Conservation (phyloP, 2,329 filamentous ascomycete species). For the Arthrobotrys iridis region DNA sequence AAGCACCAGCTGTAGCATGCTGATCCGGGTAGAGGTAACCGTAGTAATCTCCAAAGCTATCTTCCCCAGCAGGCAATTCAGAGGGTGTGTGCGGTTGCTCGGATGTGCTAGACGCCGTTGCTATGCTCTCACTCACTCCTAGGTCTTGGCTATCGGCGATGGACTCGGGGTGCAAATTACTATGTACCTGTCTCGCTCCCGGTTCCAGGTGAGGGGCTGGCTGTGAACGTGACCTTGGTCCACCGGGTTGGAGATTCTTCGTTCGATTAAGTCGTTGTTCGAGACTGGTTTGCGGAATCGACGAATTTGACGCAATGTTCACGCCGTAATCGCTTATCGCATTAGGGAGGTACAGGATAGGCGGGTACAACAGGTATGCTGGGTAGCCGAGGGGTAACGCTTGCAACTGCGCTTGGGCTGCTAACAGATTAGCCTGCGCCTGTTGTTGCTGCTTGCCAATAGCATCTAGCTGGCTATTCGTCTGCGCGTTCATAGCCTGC, state of each 20-base stretch:
- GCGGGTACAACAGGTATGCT: slow-evolving; percentile 30
- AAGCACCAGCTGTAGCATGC: slow-evolving; percentile 44
- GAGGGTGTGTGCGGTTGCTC: slow-evolving; percentile 46
- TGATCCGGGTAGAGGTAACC: slow-evolving; percentile 55
- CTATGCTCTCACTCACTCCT: slow-evolving; percentile 41
- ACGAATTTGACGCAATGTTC: slow-evolving; percentile 6
- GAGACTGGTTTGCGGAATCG: slow-evolving; percentile 40
- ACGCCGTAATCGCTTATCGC: slow-evolving; percentile 13
- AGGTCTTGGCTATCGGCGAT: slow-evolving; percentile 34
- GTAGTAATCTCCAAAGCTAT: slow-evolving; percentile 46
- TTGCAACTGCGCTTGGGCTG: slow-evolving; percentile 35
- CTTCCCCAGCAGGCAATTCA: slow-evolving; percentile 29
- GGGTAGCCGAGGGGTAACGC: slow-evolving; percentile 28
- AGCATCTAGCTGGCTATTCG: slow-evolving; percentile 30
- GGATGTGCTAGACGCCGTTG: slow-evolving; percentile 46
- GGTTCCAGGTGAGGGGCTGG: slow-evolving; percentile 46
- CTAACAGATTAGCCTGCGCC: slow-evolving; percentile 30
- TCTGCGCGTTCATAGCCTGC: slow-evolving; percentile 23
- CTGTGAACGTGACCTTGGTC: slow-evolving; percentile 48
- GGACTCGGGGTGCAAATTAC: slow-evolving; percentile 37
- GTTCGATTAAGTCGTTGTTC: slow-evolving; percentile 47
- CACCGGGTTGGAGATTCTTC: slow-evolving; percentile 50
- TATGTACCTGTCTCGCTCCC: slow-evolving; percentile 32
- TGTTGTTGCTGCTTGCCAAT: slow-evolving; percentile 42
- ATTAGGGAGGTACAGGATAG: slow-evolving; percentile 19